Evolutionary conservation across 2,329 filamentous ascomycete genomes (phyloP).

Genomic region (Fusarium protoensiforme): DNA sequence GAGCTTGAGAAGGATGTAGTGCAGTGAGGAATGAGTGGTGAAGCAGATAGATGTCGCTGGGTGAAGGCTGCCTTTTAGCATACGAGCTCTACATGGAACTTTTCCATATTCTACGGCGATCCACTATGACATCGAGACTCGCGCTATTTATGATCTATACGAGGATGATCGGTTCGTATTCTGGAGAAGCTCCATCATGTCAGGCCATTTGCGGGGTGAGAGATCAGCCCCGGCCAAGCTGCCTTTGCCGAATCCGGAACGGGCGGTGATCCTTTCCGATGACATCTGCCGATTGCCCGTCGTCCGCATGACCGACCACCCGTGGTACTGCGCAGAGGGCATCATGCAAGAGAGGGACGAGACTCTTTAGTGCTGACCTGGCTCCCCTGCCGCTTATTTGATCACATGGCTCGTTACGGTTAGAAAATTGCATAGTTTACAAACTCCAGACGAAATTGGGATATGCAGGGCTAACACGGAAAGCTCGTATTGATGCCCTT

Average conservation of each 20-base stretch:
- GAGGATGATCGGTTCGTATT: slow-evolving; percentile 11
- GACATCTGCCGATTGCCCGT: not conserved
- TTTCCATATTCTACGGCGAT: not conserved
- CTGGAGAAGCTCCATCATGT: not conserved
- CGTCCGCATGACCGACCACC: not conserved
- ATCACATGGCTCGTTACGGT: not conserved
- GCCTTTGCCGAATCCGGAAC: not conserved
- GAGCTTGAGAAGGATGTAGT: not conserved
- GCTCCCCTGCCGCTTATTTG: not conserved
- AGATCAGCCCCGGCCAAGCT: not conserved
- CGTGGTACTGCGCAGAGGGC: not conserved
- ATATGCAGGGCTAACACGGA: not conserved
- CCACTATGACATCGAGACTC: slow-evolving; percentile 6
- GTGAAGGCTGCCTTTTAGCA: slow-evolving; percentile 7
- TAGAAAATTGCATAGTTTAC: not conserved
- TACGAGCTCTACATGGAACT: not conserved
- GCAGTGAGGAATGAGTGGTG: not conserved
- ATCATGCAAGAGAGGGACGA: not conserved
- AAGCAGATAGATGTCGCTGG: not conserved
- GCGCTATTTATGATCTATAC: slow-evolving; percentile 14
- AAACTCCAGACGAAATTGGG: not conserved
- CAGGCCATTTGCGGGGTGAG: not conserved
- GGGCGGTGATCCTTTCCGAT: not conserved
- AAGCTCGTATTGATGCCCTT: not conserved
- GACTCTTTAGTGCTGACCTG: not conserved